Conservation (phyloP, 768 basidiomycete genomes). For the Pleurotus pulmonarius region DNA sequence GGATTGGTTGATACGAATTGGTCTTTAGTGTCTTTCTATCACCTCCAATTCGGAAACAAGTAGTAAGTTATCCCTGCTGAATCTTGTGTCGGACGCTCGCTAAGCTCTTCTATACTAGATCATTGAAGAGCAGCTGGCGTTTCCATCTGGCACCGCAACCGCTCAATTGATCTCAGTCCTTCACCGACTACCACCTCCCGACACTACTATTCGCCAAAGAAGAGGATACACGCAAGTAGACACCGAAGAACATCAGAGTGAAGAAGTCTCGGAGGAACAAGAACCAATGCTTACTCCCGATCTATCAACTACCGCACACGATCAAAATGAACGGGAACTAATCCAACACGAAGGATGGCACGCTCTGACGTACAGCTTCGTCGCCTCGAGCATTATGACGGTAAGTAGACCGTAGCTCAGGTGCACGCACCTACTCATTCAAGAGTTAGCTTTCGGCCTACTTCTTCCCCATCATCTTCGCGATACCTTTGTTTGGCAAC, state of each 20-base stretch:
- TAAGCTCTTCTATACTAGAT: constrained; percentile 45
- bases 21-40: constrained; percentile 83
- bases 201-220: constrained; percentile 51
- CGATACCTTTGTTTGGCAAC: constrained; percentile 81
- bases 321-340: constrained; percentile 39
- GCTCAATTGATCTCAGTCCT: constrained; percentile 92
- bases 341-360: constrained; percentile 73
- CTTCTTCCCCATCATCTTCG: constrained; percentile 86
- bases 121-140: constrained; percentile 89
- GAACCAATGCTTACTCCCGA: constrained; percentile 16
- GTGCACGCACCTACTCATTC: constrained; percentile 8
- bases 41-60: constrained; percentile 91
- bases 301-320: constrained; percentile 12
- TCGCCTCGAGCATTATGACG: constrained; percentile 69
- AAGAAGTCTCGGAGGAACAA: constrained; percentile 9
- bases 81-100: no score
- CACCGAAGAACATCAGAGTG: constrained; percentile 27
- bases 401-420: constrained; percentile 36
- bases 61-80: constrained; percentile 45
- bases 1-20: constrained; percentile 4
- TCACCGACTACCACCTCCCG: constrained; percentile 70
- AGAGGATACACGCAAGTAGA: constrained; percentile 50
- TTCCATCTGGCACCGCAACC: constrained; percentile 95
- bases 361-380: constrained; percentile 75
- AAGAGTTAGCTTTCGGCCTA: constrained; percentile 69